Base-by-base conservation (phyloP, 1,284 basidiomycete genomes). In the Stereum hirsutum region DNA sequence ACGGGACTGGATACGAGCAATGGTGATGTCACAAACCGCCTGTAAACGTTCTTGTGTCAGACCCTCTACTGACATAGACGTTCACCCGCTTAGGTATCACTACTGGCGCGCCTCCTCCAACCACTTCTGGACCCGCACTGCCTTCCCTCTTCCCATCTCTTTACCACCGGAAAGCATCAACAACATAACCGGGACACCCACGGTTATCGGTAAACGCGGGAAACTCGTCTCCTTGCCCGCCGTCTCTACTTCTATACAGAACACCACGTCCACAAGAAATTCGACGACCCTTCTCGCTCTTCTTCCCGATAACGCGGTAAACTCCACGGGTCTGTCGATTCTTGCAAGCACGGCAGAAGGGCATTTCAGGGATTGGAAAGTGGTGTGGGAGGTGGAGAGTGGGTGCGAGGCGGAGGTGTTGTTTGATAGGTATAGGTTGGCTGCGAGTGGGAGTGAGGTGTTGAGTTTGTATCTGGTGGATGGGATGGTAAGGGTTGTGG, bases 141-240 rank as follows among this genome's bases (percentile, higher is more conserved):
- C 63, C 5, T 49, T 67, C 20, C 65, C 65, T 2, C 54, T 59
- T 12, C 46, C 45, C 21, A 54, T 64, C 6, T 41, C 52, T 14
- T n/a, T n/a, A n/a, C n/a, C n/a, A n/a, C n/a, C n/a, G n/a, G n/a
- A n/a, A n/a, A 57, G 54, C 44, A 39, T 48, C 21, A 63, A 65
- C 50, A 68, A 66, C 54, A 55, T 68, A 28, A 68, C 66, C 4
- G 54, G 52, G 17, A 66, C 64, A 3, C 64, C 64, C 2, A 65
- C 64, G 4, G 61, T 63, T 30, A 68, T 64, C 46, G 66, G 66
- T 25, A 68, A 68, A 50, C 62, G 66, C 41, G 66, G 65, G 27
- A 69, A 68, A 49, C 51, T 67, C 31, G 57, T 62, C 41, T 45
- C 57, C 3, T 51, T 54, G 40, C 15, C n/a, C n/a, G n/a, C n/a